phyloP scores from a whole-genome alignment of 1,139 yeast genomes.

The Yamadazyma pseudoaaseri region DNA sequence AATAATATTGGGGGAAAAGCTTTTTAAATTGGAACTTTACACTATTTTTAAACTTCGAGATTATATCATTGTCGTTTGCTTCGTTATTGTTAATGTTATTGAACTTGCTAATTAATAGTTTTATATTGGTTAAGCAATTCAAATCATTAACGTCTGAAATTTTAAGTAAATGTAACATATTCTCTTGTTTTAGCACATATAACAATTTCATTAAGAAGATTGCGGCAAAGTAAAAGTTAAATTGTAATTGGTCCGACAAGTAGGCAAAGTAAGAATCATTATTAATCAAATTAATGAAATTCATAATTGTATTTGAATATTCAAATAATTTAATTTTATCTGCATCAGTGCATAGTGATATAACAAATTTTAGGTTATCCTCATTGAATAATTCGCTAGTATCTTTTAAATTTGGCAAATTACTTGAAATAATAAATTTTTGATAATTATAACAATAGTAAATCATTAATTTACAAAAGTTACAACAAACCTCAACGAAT shows the following conservation, averaged over 20 bases:
- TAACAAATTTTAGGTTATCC: slow-evolving; percentile 24
- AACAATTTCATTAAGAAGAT: slow-evolving; percentile 38
- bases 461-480: slow-evolving; percentile 60
- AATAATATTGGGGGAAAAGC: slow-evolving; percentile 7
- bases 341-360: slow-evolving; percentile 16
- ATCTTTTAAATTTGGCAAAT: slow-evolving; percentile 8
- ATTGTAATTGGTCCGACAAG: slow-evolving; percentile 66
- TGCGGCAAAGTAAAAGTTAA: slow-evolving; percentile 53
- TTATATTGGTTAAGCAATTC: slow-evolving; percentile 16
- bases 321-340: slow-evolving; percentile 25
- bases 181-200: slow-evolving; percentile 8
- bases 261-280: slow-evolving; percentile 67
- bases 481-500: slow-evolving; percentile 72
- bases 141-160: slow-evolving; percentile 12
- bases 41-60: slow-evolving; percentile 29
- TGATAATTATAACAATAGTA: slow-evolving; percentile 30
- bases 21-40: slow-evolving; percentile 17
- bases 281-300: slow-evolving; percentile 37
- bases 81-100: slow-evolving; percentile 30
- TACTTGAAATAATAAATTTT: slow-evolving; percentile 14
- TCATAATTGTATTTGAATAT: slow-evolving; percentile 45
- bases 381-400: slow-evolving; percentile 19
- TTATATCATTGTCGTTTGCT: slow-evolving; percentile 26
- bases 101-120: slow-evolving; percentile 28
- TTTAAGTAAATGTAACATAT: slow-evolving; percentile 6